Percentiles rank a stretch among this genome's conserved stretches.
Conservation (phyloP, 768 basidiomycete genomes). For the Nevesoporus exiguus region DNA sequence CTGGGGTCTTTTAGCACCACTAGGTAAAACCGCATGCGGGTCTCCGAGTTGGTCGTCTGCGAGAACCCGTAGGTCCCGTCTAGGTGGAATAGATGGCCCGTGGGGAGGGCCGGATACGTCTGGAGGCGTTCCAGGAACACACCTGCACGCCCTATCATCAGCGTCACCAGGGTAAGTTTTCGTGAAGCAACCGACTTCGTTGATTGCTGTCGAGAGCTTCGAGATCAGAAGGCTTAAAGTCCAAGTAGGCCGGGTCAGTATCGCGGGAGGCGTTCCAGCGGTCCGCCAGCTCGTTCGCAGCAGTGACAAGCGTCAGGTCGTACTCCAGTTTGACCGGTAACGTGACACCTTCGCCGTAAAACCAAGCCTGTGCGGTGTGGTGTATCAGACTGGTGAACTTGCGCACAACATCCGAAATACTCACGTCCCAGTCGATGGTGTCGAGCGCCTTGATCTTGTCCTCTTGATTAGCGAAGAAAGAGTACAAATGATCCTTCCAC, state of each 20-base stretch:
- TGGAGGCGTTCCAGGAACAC: conserved; percentile 58
- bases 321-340: conserved; percentile 51
- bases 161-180: neutral
- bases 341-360: conserved; percentile 51
- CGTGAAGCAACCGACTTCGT: conserved; percentile 32
- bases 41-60: conserved; percentile 45
- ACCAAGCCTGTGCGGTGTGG: conserved; percentile 41
- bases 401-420: conserved; percentile 9
- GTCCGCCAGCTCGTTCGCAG: conserved; percentile 50
- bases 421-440: conserved; percentile 54
- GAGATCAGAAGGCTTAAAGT: conserved; percentile 46
- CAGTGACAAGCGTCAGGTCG: conserved; percentile 49
- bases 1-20: conserved; percentile 41
- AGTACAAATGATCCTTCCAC: conserved; percentile 57
- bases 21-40: conserved; percentile 50
- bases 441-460: conserved; percentile 49
- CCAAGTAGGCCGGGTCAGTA: conserved; percentile 30
- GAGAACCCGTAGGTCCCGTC: conserved; percentile 44
- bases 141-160: conserved; percentile 28
- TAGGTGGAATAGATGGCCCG: conserved; percentile 39
- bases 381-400: neutral
- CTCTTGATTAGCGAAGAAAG: conserved; percentile 43
- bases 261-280: conserved; percentile 49
- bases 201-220: conserved; percentile 49
- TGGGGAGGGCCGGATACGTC: conserved; percentile 39